Percentiles rank a stretch among this genome's conserved stretches.
Evolutionary conservation across 202 grass and related monocot genomes (phyloP).

Genomic region (Panicum hallii): DNA sequence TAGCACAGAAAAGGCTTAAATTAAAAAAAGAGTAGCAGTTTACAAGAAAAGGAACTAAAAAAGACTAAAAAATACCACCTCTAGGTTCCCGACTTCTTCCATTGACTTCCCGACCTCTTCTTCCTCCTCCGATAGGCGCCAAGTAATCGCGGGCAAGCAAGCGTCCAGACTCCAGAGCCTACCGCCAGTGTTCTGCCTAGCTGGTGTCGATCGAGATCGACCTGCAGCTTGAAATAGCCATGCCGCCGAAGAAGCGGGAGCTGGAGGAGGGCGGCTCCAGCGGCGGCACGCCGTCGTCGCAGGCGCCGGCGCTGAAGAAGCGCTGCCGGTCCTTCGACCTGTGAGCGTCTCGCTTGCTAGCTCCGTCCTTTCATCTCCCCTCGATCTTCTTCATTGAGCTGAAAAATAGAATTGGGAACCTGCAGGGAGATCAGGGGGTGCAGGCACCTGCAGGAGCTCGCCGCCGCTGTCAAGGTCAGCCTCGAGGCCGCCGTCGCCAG

Average conservation of each 20-base stretch:
- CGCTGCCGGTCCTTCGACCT: slow-evolving; percentile 59
- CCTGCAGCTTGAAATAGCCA: background rate
- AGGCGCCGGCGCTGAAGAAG: slow-evolving; percentile 35
- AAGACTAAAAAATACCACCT: slow-evolving; percentile 52
- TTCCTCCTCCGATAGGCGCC: too few relatives aligned
- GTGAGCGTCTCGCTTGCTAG: slow-evolving; percentile 26
- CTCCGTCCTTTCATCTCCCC: background rate
- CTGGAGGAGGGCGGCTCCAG: background rate
- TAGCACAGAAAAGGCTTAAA: background rate
- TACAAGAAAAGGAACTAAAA: background rate
- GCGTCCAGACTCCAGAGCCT: background rate
- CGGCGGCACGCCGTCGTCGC: background rate
- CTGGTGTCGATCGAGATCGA: background rate
- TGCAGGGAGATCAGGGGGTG: slow-evolving; percentile 48
- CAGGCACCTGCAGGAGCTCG: slow-evolving; percentile 47
- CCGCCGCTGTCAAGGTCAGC: background rate
- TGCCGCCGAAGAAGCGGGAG: slow-evolving; percentile 26
- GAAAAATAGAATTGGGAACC: background rate
- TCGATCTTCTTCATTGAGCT: background rate
- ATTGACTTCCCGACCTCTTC: slow-evolving; percentile 51
- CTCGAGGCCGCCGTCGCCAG: slow-evolving; percentile 15
- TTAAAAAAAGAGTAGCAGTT: background rate
- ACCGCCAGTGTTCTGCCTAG: too few relatives aligned
- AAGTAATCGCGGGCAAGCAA: background rate
- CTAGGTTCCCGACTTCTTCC: slow-evolving; percentile 84